Base-by-base conservation (phyloP, 2,329 filamentous ascomycete genomes). In the Xylaria arbuscula region DNA sequence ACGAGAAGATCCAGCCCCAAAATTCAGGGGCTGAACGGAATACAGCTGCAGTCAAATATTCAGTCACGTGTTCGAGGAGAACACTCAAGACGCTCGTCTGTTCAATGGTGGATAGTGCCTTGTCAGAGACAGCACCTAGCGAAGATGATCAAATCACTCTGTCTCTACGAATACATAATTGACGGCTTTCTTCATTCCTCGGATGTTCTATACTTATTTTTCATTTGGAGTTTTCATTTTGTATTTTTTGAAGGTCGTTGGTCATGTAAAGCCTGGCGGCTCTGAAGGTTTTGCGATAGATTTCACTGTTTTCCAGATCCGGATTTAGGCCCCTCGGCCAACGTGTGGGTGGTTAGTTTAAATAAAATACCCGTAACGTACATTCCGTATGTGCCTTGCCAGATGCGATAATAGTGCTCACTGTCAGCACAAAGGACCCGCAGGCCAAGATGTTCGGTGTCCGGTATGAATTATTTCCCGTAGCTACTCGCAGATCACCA, bases 91-190 rank as follows among this genome's bases (percentile, higher is more conserved):
- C 45, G 19, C 45, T 48, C 45, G 45, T 48, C 11, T 48, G 45
- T 48, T 48, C 45, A 48, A 48, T 48, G 45, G 45, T 48, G 45
- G 45, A 48, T 4, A 48, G 45, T 24, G 45, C 45, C 19, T 13
- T 48, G 45, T 48, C 45, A 13, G 45, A 48, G 45, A 48, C 45
- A 11, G 45, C 45, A 24, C 45, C 45, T 11, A 48, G 45, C 45
- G 45, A 48, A 13, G 45, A 48, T 9, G 45, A 48, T 24, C 45
- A 48, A 48, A 48, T 48, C 17, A 48, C 45, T 13, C 19, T 48
- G 9, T 48, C 45, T 48, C 13, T 48, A 48, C 45, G 45, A 48
- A 48, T 48, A 48, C 45, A 48, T 24, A 48, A n/a, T 48, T 48
- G 6, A 48, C 11, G 45, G 45, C 11, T 48, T 22, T 48, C n/a